These are phyloP conservation scores for Peronospora tabacina DNA, from an alignment of 352 stramenopile genomes.

Conservation along the genomic window DNA sequence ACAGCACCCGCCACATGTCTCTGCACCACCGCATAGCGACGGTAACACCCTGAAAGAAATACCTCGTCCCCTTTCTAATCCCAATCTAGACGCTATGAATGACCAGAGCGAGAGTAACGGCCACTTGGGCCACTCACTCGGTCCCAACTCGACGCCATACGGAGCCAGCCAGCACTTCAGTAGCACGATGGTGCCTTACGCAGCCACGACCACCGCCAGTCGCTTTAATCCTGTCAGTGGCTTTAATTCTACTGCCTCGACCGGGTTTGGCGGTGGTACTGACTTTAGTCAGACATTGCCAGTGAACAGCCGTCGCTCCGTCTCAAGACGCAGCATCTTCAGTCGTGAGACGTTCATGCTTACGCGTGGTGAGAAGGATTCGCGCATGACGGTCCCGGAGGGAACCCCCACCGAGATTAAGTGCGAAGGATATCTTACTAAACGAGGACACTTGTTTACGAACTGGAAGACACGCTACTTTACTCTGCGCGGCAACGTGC, in stretches of 20 bases:
- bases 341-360: conserved; percentile 71
- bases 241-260: conserved; percentile 24
- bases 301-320: conserved; percentile 36
- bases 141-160: conserved; percentile 37
- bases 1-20: conserved; percentile 36
- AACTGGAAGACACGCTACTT: conserved; percentile 90
- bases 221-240: conserved; percentile 1
- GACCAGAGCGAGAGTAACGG: conserved; percentile 27
- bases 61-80: conserved; percentile 56
- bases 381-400: conserved; percentile 49
- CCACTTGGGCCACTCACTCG: conserved; percentile 63
- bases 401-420: conserved; percentile 49
- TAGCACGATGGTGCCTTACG: conserved; percentile 19
- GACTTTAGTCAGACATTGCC: conserved; percentile 33
- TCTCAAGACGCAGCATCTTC: conserved; percentile 67
- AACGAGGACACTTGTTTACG: conserved; percentile 83
- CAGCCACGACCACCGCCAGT: conserved; percentile 1
- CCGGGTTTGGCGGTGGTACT: conserved; percentile 12
- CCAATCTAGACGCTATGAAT: conserved; percentile 44
- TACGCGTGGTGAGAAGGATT: conserved; percentile 63
- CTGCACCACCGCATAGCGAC: conserved; percentile 11
- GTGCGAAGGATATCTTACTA: conserved; percentile 80
- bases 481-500: conserved; percentile 67
- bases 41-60: conserved; percentile 22
- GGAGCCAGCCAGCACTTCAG: conserved; percentile 25